phyloP scores from a whole-genome alignment of 23 red algal species.

The Chondrus crispus region DNA sequence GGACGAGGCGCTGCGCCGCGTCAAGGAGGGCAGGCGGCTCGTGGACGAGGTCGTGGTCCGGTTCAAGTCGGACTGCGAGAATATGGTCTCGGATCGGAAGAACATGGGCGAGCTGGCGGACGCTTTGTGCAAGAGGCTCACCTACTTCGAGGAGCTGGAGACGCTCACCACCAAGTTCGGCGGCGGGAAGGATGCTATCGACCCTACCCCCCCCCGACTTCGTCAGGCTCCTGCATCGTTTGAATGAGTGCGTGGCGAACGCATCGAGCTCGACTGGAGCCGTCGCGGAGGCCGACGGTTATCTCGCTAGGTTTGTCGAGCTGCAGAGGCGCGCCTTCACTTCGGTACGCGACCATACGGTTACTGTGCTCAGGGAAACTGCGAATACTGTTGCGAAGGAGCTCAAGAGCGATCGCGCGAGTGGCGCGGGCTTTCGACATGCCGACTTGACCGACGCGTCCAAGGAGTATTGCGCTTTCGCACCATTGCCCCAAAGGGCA shows the following conservation, averaged over 20 bases:
- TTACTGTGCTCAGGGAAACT: slow-evolving; percentile 34
- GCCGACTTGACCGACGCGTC: slow-evolving; percentile 79
- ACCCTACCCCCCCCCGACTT: slow-evolving; percentile 61
- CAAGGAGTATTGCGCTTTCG: slow-evolving; percentile 80
- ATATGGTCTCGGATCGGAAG: slow-evolving; percentile 68
- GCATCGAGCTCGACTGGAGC: slow-evolving; percentile 61
- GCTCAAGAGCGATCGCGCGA: slow-evolving; percentile 33
- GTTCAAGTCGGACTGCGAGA: slow-evolving; percentile 61
- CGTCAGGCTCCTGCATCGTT: slow-evolving; percentile 67
- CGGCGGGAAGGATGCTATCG: slow-evolving; percentile 37
- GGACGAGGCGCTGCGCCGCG: slow-evolving; percentile 1
- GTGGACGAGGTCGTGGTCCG: slow-evolving; percentile 18
- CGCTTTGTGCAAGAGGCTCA: slow-evolving; percentile 73
- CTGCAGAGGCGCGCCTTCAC: slow-evolving; percentile 72
- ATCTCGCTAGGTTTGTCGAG: slow-evolving; percentile 75
- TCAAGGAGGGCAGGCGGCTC: slow-evolving; percentile 10
- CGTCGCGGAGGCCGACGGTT: slow-evolving; percentile 83
- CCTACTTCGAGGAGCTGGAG: slow-evolving; percentile 88
- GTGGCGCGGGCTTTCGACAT: slow-evolving; percentile 54
- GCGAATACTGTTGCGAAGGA: slow-evolving; percentile 52
- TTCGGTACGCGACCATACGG: slow-evolving; percentile 66
- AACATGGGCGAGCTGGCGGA: slow-evolving; percentile 67
- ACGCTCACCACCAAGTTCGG: slow-evolving; percentile 65
- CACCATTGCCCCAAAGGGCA: slow-evolving; percentile 61
- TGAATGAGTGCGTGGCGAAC: slow-evolving; percentile 87